Percentiles rank a stretch among this genome's conserved stretches.
Conservation (phyloP, 768 basidiomycete species). For the Erythrobasidium yunnanense region DNA sequence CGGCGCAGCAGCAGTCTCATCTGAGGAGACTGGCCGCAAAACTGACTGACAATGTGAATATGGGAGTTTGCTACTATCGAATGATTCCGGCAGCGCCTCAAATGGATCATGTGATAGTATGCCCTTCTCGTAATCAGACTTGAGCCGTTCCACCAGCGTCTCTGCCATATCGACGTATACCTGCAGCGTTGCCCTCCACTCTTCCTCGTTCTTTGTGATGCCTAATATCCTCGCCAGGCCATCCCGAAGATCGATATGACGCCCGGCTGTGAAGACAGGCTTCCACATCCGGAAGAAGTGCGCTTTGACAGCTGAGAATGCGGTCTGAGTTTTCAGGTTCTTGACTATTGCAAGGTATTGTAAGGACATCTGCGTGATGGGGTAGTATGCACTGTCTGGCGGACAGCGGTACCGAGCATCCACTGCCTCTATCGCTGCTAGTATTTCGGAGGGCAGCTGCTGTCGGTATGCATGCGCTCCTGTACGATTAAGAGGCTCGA, state of each 20-base stretch:
- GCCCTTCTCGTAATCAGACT: constrained; percentile 31
- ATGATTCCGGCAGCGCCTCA: background rate
- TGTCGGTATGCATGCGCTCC: constrained; percentile 26
- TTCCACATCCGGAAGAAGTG: constrained; percentile 88
- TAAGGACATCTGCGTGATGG: background rate
- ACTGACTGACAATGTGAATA: constrained; percentile 66
- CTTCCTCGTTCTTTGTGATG: constrained; percentile 14
- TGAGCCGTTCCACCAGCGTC: constrained; percentile 55
- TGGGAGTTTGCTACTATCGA: constrained; percentile 44
- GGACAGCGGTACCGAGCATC: background rate
- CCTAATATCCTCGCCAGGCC: constrained; percentile 49
- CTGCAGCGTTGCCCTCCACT: constrained; percentile 41
- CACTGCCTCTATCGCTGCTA: constrained; percentile 20
- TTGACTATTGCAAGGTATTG: constrained; percentile 77
- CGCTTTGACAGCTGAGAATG: constrained; percentile 67
- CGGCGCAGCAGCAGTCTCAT: background rate
- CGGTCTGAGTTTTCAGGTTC: constrained; percentile 58
- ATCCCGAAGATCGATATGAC: constrained; percentile 62
- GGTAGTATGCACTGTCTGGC: constrained; percentile 1
- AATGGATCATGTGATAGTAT: constrained; percentile 19
- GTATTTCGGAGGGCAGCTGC: constrained; percentile 29
- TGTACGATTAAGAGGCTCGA: constrained; percentile 36
- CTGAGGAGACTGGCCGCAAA: constrained; percentile 43
- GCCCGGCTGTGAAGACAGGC: constrained; percentile 52
- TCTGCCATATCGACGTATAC: constrained; percentile 51